Evolutionary conservation across 495 filamentous ascomycete species (phyloP), one percentile per base, ranked within the genome.

Genomic region (Geoglossum glabrum): DNA sequence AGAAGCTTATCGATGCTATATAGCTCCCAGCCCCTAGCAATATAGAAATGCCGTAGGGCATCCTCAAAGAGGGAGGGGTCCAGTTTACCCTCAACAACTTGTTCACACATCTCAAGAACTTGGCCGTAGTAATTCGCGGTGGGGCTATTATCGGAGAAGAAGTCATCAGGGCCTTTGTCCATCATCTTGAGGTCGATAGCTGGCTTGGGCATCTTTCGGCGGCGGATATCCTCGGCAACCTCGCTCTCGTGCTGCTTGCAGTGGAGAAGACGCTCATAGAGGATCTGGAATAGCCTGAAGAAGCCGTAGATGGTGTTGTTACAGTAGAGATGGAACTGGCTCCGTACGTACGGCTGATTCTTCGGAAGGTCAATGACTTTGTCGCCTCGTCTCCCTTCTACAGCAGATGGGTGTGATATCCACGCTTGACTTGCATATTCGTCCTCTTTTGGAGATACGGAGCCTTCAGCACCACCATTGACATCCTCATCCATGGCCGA

Each of bases 261-360:
- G 55, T 82, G 79, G 57, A 81, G 71, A 13, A 99, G 76, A 36
- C 93, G 83, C 60, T 83, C 79, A 68, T 90, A 97, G 7, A 97
- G 73, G 2, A 84, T 83, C 67, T 92, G 80, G 69, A 97, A 94
- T 36, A 90, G 80, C 21, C 84, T 83, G 73, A 99, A 84, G 74
- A 99, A 95, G 70, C 87, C 87, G 63, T 85, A 90, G 46, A 99
- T 85, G 49, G 83, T 83, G 59, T 86, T 76, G 67, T 94, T 97
- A 66, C 80, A 83, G 71, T 90, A 99, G 63, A 97, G 76, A 60
- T 88, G 86, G 72, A 85, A 95, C 60, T 73, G 76, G 9, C 79
- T 76, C 58, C 92, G 84, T 61, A 76, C 75, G 71, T 87, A 94
- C 26, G 86, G 82, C 50, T 87, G 80, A 51, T 95, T 87, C 25